These are phyloP conservation scores for Cordyceps pruinosa DNA, from an alignment of 2,329 filamentous ascomycete species.

Conservation along the genomic window DNA sequence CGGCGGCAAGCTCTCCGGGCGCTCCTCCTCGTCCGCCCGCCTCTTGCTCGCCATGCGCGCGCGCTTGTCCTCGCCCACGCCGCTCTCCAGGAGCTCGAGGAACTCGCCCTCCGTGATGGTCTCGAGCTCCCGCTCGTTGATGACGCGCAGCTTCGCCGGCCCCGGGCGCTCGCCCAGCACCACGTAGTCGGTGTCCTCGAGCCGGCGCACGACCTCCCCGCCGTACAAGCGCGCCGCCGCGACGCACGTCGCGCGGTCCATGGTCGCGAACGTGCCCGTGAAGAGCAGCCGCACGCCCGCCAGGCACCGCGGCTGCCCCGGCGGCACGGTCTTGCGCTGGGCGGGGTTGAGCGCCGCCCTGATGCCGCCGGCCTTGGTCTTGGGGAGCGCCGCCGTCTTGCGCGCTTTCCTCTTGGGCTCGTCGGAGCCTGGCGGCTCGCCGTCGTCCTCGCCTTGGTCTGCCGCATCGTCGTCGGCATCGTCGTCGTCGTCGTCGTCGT, in stretches of 20 bases:
- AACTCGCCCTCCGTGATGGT: slow-evolving; percentile 9
- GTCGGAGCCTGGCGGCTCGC: neutral
- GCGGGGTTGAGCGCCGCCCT: neutral
- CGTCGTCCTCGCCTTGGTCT: neutral
- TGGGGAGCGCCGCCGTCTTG: neutral
- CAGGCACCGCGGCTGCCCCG: slow-evolving; percentile 1
- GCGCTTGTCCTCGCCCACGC: slow-evolving; percentile 3
- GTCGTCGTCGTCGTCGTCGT: neutral
- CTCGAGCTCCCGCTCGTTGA: slow-evolving; percentile 11
- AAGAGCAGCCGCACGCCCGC: slow-evolving; percentile 9
- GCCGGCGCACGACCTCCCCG: slow-evolving; percentile 10
- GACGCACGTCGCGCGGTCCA: slow-evolving; percentile 11
- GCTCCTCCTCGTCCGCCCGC: slow-evolving; percentile 5
- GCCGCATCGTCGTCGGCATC: neutral
- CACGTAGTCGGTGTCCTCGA: slow-evolving; percentile 12
- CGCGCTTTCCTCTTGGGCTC: neutral
- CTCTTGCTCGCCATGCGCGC: slow-evolving; percentile 10
- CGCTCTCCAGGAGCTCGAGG: slow-evolving; percentile 4
- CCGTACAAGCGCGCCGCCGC: slow-evolving; percentile 9
- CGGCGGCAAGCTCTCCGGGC: neutral
- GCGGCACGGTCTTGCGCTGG: slow-evolving; percentile 8
- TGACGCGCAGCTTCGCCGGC: slow-evolving; percentile 9
- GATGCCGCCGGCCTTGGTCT: neutral
- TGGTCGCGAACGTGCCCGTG: slow-evolving; percentile 9
- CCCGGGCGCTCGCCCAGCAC: slow-evolving; percentile 8